These are phyloP conservation scores for Yamadazyma buinensis DNA, from an alignment of 1,139 yeast genomes.

Conservation along the genomic window DNA sequence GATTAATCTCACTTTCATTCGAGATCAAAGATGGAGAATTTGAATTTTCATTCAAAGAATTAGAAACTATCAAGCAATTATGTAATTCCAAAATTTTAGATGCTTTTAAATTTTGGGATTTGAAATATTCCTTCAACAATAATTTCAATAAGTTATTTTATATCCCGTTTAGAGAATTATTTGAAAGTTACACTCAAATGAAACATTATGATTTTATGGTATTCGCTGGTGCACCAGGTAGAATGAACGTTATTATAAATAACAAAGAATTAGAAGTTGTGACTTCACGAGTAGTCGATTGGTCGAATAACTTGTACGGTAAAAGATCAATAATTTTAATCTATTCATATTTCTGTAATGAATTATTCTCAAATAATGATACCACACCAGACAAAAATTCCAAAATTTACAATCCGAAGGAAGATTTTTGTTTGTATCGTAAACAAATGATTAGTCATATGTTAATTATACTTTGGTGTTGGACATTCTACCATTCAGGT, in stretches of 20 bases:
- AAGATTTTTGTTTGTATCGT: conserved; percentile 51
- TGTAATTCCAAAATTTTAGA: conserved; percentile 65
- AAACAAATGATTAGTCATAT: conserved; percentile 30
- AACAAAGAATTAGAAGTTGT: conserved; percentile 47
- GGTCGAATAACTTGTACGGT: conserved; percentile 28
- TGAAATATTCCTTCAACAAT: conserved; percentile 1
- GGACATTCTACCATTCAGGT: conserved; percentile 38
- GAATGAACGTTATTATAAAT: conserved; percentile 68
- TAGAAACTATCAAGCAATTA: conserved; percentile 57
- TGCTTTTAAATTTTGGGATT: conserved; percentile 48
- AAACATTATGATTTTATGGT: conserved; percentile 67
- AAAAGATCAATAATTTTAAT: conserved; percentile 35
- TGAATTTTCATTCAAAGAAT: conserved; percentile 14
- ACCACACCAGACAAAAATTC: too few relatives aligned
- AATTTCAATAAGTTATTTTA: conserved; percentile 7
- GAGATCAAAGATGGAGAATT: conserved; percentile 15
- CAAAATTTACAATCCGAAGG: conserved; percentile 36
- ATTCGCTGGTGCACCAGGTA: conserved; percentile 72
- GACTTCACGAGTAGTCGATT: conserved; percentile 44
- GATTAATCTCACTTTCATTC: conserved; percentile 52
- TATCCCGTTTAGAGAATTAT: conserved; percentile 16
- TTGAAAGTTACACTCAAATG: conserved; percentile 17
- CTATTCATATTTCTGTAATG: conserved; percentile 52
- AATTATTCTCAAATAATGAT: conserved; percentile 24
- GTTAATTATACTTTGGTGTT: conserved; percentile 47